These are phyloP conservation scores for Blastocystis hominis DNA, from an alignment of 352 stramenopile species.

Conservation along the genomic window DNA sequence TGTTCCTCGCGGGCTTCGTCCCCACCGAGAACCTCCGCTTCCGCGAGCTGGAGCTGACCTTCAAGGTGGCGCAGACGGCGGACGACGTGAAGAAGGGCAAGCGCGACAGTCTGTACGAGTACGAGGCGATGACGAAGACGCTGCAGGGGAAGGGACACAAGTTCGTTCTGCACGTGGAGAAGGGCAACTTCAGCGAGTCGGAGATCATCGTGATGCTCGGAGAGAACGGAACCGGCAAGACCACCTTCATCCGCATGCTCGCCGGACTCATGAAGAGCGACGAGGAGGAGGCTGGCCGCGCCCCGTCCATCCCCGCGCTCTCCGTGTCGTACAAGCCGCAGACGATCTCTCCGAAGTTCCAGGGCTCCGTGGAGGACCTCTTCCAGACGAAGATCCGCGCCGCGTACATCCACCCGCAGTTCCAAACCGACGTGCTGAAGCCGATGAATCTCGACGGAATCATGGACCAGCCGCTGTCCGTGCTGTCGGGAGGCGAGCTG, in stretches of 20 bases:
- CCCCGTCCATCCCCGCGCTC: too few species aligned
- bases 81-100: slow-evolving; percentile 69
- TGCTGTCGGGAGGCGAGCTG: slow-evolving; percentile 94
- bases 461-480: slow-evolving; percentile 93
- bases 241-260: slow-evolving; percentile 98
- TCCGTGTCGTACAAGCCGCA: slow-evolving; percentile 93
- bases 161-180: slow-evolving; percentile 95
- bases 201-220: slow-evolving; percentile 98
- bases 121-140: slow-evolving; percentile 96
- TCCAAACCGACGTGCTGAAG: slow-evolving; percentile 95
- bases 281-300: slow-evolving; percentile 70
- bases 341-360: slow-evolving; percentile 88
- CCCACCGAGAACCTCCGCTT: slow-evolving; percentile 98
- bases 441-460: slow-evolving; percentile 92
- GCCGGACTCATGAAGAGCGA: slow-evolving; percentile 94
- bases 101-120: slow-evolving; percentile 71
- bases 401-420: slow-evolving; percentile 92
- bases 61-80: slow-evolving; percentile 89
- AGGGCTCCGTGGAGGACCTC: too few species aligned
- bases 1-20: slow-evolving; percentile 96
- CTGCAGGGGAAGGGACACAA: slow-evolving; percentile 82
- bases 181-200: slow-evolving; percentile 89
- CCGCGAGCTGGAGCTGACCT: slow-evolving; percentile 90
- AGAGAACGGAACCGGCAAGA: slow-evolving; percentile 99
- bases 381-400: slow-evolving; percentile 93